These are phyloP conservation scores for Suillus subluteus DNA, from an alignment of 768 basidiomycete species.

Conservation along the genomic window DNA sequence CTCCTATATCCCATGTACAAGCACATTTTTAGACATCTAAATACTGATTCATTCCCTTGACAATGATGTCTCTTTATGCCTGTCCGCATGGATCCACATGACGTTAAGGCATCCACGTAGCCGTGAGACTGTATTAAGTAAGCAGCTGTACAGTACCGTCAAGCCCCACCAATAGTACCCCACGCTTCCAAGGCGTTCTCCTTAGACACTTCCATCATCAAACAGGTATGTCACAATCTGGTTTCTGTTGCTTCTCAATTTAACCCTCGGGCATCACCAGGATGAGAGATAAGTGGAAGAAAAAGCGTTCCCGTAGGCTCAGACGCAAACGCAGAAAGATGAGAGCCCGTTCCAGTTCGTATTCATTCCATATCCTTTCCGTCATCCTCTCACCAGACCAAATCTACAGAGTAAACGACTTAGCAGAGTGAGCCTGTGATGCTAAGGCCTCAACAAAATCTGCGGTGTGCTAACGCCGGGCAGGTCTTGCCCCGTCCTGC, in stretches of 20 bases:
- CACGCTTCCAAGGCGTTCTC: conserved; percentile 16
- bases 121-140: conserved; percentile 28
- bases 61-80: too few species aligned
- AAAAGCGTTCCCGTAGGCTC: conserved; percentile 92
- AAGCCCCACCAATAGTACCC: conserved; percentile 31
- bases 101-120: too few species aligned
- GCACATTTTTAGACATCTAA: not conserved
- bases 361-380: not conserved
- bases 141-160: conserved; percentile 40
- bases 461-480: conserved; percentile 11
- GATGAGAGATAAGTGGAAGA: conserved; percentile 98
- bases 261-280: conserved; percentile 31
- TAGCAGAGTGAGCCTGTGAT: conserved; percentile 33
- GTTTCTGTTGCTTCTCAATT: not conserved
- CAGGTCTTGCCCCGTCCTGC: conserved; percentile 8
- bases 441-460: conserved; percentile 10
- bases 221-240: conserved; percentile 26
- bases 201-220: conserved; percentile 36
- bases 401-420: conserved; percentile 40
- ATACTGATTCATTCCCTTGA: not conserved
- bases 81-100: too few species aligned
- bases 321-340: conserved; percentile 95
- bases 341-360: conserved; percentile 92
- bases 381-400: conserved; percentile 5
- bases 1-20: not conserved